Evolutionary conservation across 1,139 yeast genomes (phyloP).

Genomic region (Pneumocystis murina): DNA sequence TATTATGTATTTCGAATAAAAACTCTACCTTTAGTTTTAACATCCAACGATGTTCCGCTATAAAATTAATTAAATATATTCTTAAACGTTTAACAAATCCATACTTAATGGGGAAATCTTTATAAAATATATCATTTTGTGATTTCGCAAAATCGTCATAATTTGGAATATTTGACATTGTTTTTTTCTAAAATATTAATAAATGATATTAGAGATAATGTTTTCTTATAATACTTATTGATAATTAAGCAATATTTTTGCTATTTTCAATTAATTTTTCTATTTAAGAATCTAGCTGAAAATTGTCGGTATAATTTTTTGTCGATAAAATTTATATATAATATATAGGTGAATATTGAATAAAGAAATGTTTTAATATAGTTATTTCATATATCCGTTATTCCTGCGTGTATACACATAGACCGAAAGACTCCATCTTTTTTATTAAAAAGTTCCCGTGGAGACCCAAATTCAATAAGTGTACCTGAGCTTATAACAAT

Average conservation of each 20-base stretch:
- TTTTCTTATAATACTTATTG: neutral
- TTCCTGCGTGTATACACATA: constrained; percentile 50
- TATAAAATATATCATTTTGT: neutral
- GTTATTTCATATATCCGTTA: constrained; percentile 15
- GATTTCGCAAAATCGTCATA: neutral
- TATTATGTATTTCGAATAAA: neutral
- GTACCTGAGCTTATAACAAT: constrained; percentile 74
- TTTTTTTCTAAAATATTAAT: neutral
- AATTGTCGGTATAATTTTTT: too few relatives aligned
- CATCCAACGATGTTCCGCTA: neutral
- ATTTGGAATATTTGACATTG: neutral
- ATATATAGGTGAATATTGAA: neutral
- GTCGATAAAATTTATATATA: too few relatives aligned
- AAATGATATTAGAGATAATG: neutral
- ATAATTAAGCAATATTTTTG: neutral
- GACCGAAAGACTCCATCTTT: constrained; percentile 62
- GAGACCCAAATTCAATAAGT: constrained; percentile 78
- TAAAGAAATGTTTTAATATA: neutral
- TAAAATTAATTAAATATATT: neutral
- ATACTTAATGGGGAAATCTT: neutral
- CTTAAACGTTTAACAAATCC: neutral
- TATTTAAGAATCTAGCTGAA: too few relatives aligned
- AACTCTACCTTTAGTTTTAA: neutral
- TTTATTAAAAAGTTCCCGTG: constrained; percentile 49
- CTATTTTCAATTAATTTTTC: neutral